Percentiles rank a stretch among this genome's conserved stretches.
Evolutionary conservation across 768 basidiomycete genomes (phyloP).

Genomic region (Kwoniella shandongensis): DNA sequence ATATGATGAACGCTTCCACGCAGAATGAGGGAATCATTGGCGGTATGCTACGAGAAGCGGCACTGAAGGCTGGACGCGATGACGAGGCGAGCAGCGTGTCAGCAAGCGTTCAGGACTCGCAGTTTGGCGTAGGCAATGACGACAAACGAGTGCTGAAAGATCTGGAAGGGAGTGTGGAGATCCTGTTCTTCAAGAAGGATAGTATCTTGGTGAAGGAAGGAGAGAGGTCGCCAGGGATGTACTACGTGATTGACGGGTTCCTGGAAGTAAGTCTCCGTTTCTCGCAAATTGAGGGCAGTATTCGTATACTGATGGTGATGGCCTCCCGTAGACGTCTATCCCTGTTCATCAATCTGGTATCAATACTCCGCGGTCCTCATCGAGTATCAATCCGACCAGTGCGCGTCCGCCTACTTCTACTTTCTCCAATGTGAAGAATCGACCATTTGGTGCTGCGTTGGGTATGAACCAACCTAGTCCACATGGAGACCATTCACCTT

Average conservation of each 20-base stretch:
- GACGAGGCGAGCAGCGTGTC: constrained; percentile 41
- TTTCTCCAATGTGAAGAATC: constrained; percentile 10
- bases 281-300: not conserved
- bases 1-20: constrained; percentile 48
- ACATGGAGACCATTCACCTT: constrained; percentile 4
- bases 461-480: constrained; percentile 23
- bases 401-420: constrained; percentile 19
- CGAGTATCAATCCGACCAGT: not conserved
- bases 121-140: constrained; percentile 15
- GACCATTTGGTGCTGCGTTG: constrained; percentile 42
- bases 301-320: no score
- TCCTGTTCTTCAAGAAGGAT: constrained; percentile 86
- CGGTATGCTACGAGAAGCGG: constrained; percentile 46
- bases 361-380: constrained; percentile 21
- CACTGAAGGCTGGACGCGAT: constrained; percentile 22
- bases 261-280: constrained; percentile 66
- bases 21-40: constrained; percentile 41
- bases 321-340: constrained; percentile 24
- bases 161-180: constrained; percentile 94
- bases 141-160: constrained; percentile 67
- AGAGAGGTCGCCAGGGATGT: constrained; percentile 85
- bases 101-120: constrained; percentile 40
- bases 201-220: constrained; percentile 82
- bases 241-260: constrained; percentile 95
- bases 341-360: constrained; percentile 23